Base-by-base conservation (phyloP, 225 moss, liverwort and hornwort genomes). In the Polytrichum formosum region DNA sequence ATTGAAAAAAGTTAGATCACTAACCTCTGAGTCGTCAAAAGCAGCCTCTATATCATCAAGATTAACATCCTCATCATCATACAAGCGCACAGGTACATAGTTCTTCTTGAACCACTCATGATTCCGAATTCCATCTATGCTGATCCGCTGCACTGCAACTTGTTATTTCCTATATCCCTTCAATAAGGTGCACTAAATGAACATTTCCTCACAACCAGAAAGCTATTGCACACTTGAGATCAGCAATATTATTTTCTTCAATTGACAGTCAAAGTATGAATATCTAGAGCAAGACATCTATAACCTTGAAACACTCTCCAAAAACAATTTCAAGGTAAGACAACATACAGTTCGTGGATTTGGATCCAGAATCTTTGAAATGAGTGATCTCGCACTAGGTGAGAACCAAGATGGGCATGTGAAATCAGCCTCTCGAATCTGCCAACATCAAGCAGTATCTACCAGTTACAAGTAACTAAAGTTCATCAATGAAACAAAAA, bases 341-440 rank as follows among this genome's bases (percentile, higher is more conserved):
- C 67, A 56, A 80, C 92, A 71, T 85, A 94, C 97, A 70, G 85
- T 83, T 19, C 81, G 76, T 26, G 98, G 91, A 80, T 90, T 88
- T 66, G 98, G 98, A 69, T 92, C 90, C 78, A 99, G 53, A 65
- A 99, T 94, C 65, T 80, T 86, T 55, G 81, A 67, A 74, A 99
- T 94, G 16, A 99, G 78, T 46, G 83, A 70, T 77, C 72, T 90
- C 35, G 85, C 90, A 70, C 80, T 83, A 19, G 77, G 54, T 67
- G 94, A 90, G 77, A 99, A 94, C 98, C 98, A 99, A 76, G 81
- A 73, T 59, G 94, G 98, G 72, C 91, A 93, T 53, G 76, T 28
- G 78, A 94, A 99, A 55, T 94, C 86, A 66, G 98, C 98, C 69
- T 85, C 80, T 74, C 83, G 94, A 73, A 99, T 99, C 98, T 97